A percentile compares a stretch with the other conserved stretches of the same genome.
Conservation (phyloP, 2,329 filamentous ascomycete species). For the Alternaria gansuensis region DNA sequence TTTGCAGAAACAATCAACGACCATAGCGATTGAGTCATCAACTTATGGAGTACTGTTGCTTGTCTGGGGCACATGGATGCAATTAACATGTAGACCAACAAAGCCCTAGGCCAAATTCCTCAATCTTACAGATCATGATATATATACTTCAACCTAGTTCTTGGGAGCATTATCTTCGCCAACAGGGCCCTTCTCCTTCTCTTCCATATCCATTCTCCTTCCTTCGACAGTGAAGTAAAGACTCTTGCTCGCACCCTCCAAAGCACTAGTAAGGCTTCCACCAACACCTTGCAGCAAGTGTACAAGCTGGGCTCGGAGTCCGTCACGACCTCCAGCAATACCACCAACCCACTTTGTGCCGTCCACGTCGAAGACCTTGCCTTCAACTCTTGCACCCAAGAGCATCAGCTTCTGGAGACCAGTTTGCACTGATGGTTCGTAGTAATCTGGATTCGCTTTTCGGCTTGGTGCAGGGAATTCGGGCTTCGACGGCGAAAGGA, state of each 20-base stretch:
- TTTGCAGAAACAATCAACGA: neutral
- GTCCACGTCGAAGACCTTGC: conserved; percentile 79
- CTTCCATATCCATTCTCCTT: conserved; percentile 80
- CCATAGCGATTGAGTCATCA: neutral
- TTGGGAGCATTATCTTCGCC: conserved; percentile 32
- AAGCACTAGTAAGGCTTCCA: conserved; percentile 75
- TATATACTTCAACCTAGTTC: conserved; percentile 1
- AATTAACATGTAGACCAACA: neutral
- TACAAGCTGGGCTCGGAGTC: conserved; percentile 82
- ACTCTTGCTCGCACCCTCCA: conserved; percentile 82
- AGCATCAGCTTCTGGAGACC: conserved; percentile 88
- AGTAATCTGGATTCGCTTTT: conserved; percentile 78
- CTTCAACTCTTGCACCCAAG: conserved; percentile 86
- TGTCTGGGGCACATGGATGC: neutral
- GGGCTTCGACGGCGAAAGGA: conserved; percentile 73
- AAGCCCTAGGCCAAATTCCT: neutral
- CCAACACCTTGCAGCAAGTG: conserved; percentile 81
- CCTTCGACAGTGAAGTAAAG: conserved; percentile 90
- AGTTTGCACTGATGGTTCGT: conserved; percentile 79
- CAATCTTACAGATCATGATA: neutral
- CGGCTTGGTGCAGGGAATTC: conserved; percentile 81
- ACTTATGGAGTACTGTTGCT: neutral
- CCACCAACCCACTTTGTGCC: conserved; percentile 75
- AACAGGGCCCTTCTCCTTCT: conserved; percentile 61
- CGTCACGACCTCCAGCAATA: conserved; percentile 82